A percentile compares a stretch with the other conserved stretches of the same genome.
These are phyloP conservation scores for Mycena metata DNA, from an alignment of 768 basidiomycete genomes.

Conservation along the genomic window DNA sequence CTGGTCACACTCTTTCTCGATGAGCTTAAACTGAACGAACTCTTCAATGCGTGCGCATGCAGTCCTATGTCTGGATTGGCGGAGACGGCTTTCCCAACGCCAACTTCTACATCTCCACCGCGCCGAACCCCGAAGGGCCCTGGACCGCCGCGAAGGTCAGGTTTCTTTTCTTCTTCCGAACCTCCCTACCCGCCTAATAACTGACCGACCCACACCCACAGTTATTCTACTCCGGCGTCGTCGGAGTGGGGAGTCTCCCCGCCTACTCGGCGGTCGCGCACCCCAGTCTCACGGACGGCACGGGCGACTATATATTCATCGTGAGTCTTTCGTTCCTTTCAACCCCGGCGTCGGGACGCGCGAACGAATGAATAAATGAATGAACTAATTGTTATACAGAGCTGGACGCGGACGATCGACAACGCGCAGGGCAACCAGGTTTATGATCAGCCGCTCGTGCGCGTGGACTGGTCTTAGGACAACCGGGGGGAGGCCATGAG, in stretches of 20 bases:
- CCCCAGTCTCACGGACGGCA: slow-evolving; percentile 34
- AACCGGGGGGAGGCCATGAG: no score
- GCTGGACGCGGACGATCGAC: slow-evolving; percentile 22
- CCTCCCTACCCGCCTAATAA: neutral
- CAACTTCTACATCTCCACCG: slow-evolving; percentile 33
- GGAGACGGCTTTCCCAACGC: slow-evolving; percentile 34
- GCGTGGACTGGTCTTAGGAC: slow-evolving; percentile 29
- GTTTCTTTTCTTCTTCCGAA: neutral
- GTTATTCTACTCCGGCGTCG: slow-evolving; percentile 26
- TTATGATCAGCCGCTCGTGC: slow-evolving; percentile 36
- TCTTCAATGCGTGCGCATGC: neutral
- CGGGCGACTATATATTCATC: slow-evolving; percentile 37
- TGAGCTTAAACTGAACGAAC: neutral
- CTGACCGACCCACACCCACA: neutral
- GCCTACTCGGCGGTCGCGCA: slow-evolving; percentile 34
- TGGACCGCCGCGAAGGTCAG: slow-evolving; percentile 23
- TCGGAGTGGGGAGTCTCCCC: slow-evolving; percentile 27
- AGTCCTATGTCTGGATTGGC: slow-evolving; percentile 36
- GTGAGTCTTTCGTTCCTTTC: slow-evolving; percentile 7
- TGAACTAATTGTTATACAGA: neutral
- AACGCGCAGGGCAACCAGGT: slow-evolving; percentile 13
- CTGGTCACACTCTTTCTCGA: neutral
- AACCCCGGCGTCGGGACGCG: neutral
- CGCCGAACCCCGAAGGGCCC: slow-evolving; percentile 32
- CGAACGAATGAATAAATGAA: no score